These are phyloP conservation scores for Exserohilum rostratum DNA, from an alignment of 2,329 filamentous ascomycete genomes.

Conservation along the genomic window DNA sequence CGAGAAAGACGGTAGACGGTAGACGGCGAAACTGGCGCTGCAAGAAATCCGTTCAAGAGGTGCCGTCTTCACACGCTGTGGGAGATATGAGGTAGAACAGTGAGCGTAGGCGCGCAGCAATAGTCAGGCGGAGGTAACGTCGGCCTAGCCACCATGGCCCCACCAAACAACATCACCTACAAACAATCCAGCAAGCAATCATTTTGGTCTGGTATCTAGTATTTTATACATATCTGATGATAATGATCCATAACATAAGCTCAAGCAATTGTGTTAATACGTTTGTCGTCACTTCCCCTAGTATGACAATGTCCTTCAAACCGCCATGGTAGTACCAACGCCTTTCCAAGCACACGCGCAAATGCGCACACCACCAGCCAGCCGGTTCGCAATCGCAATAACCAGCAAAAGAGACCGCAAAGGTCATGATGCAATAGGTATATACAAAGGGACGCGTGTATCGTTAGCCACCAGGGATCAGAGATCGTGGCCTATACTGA, in stretches of 20 bases:
- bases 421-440: conserved; percentile 36
- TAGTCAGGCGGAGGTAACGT: conserved; percentile 23
- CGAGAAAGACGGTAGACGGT: too few relatives aligned
- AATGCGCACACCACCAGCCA: conserved; percentile 17
- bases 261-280: conserved; percentile 9
- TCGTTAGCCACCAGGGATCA: conserved; percentile 27
- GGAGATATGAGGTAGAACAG: neutral
- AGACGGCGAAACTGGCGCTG: neutral
- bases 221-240: conserved; percentile 30
- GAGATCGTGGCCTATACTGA: conserved; percentile 19
- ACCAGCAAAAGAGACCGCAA: conserved; percentile 20
- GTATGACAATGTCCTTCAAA: conserved; percentile 27
- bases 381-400: conserved; percentile 25
- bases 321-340: conserved; percentile 28
- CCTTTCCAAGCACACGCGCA: conserved; percentile 11
- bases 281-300: conserved; percentile 20
- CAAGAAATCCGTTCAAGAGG: neutral
- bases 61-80: neutral
- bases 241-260: conserved; percentile 33
- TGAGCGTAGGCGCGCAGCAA: conserved; percentile 5
- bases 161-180: conserved; percentile 20
- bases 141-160: conserved; percentile 33
- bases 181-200: conserved; percentile 12
- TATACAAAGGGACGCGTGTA: conserved; percentile 40
- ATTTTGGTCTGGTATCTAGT: conserved; percentile 19